Conservation (phyloP, 768 basidiomycete species). For the Cystobasidium onofrii region DNA sequence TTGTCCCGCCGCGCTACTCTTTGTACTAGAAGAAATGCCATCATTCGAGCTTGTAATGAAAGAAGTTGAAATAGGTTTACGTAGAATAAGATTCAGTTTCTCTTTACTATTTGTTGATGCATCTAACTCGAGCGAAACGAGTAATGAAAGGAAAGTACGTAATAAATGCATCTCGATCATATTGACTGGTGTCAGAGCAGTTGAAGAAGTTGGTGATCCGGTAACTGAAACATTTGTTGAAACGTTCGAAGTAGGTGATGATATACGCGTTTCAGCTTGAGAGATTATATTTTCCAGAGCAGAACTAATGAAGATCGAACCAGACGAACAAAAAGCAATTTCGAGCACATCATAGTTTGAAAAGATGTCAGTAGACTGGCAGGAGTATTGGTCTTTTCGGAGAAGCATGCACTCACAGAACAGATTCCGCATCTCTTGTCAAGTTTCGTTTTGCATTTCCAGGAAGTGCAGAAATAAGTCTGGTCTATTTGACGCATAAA, state of each 20-base stretch:
- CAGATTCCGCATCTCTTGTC: background rate
- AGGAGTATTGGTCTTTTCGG: too few relatives aligned
- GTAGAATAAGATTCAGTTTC: background rate
- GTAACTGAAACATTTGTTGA: background rate
- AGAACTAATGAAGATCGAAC: background rate
- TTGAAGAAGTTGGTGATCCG: background rate
- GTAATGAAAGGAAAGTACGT: constrained; percentile 1
- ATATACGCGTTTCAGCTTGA: background rate
- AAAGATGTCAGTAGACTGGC: too few relatives aligned
- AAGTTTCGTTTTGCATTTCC: background rate
- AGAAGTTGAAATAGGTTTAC: background rate
- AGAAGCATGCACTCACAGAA: background rate
- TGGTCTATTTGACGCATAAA: background rate
- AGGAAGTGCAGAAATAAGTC: background rate
- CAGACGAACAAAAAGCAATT: too few relatives aligned
- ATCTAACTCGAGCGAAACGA: background rate
- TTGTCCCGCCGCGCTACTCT: background rate
- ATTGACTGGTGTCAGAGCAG: background rate
- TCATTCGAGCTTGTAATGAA: background rate
- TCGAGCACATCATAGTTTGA: too few relatives aligned
- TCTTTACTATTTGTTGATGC: background rate
- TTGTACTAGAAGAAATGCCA: too few relatives aligned
- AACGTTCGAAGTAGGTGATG: background rate
- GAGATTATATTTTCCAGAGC: background rate
- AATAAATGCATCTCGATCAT: constrained; percentile 8